A percentile compares a stretch with the other conserved stretches of the same genome.
Conservation (phyloP, 495 filamentous ascomycete species). For the Aspergillus ellipticus region DNA sequence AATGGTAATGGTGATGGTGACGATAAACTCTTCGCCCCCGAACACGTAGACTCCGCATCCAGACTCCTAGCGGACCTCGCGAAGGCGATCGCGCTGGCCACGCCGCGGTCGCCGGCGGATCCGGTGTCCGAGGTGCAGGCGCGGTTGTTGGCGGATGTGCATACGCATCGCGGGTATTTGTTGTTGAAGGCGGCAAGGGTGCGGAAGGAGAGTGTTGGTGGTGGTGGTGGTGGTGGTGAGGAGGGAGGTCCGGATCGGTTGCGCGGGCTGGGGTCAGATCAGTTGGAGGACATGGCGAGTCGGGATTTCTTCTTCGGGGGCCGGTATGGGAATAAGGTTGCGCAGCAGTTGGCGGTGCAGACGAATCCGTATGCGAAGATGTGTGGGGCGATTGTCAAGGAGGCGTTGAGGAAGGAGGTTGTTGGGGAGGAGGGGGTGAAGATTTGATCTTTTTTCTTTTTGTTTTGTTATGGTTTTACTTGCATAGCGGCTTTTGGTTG, state of each 20-base stretch:
- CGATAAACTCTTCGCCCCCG: slow-evolving; percentile 16
- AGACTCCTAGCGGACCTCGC: slow-evolving; percentile 58
- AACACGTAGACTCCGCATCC: slow-evolving; percentile 25
- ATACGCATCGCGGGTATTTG: slow-evolving; percentile 74
- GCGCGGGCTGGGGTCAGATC: slow-evolving; percentile 39
- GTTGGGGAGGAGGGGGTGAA: not conserved
- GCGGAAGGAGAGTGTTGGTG: slow-evolving; percentile 18
- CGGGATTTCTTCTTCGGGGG: slow-evolving; percentile 73
- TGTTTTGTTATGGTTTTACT: not conserved
- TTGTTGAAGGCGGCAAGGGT: slow-evolving; percentile 60
- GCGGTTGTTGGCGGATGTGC: slow-evolving; percentile 61
- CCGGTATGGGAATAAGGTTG: slow-evolving; percentile 73
- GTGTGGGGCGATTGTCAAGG: slow-evolving; percentile 81
- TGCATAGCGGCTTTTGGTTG: not conserved
- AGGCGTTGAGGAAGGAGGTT: slow-evolving; percentile 76
- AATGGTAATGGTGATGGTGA: slow-evolving; percentile 5
- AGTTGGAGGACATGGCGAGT: slow-evolving; percentile 70
- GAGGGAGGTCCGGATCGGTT: slow-evolving; percentile 30
- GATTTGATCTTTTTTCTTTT: not conserved
- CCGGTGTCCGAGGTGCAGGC: slow-evolving; percentile 58
- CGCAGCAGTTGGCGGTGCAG: slow-evolving; percentile 69
- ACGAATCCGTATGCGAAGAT: slow-evolving; percentile 87
- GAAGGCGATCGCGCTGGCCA: slow-evolving; percentile 62
- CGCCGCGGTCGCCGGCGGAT: slow-evolving; percentile 45
- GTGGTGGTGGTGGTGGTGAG: not conserved